These are phyloP conservation scores for Penicillium sp. DNA, from an alignment of 2,329 filamentous ascomycete genomes.

Conservation along the genomic window DNA sequence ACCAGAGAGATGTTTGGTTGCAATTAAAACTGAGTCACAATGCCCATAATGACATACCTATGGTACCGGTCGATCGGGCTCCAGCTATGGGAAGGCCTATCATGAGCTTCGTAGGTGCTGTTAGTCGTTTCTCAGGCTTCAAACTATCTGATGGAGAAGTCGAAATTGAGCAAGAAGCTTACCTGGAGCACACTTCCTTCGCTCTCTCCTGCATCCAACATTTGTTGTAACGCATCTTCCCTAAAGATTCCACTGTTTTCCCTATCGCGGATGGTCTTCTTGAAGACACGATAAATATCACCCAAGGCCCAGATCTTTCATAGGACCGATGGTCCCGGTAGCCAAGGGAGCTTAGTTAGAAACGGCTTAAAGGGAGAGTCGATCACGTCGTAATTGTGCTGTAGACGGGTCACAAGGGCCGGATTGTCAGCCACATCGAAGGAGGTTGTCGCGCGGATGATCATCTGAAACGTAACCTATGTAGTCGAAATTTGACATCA, in stretches of 20 bases:
- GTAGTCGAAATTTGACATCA: background rate
- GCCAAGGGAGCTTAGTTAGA: too few species aligned
- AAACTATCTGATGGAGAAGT: too few species aligned
- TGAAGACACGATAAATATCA: constrained; percentile 2
- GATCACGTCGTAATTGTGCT: constrained; percentile 5
- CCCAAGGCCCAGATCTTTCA: too few species aligned
- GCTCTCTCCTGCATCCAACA: constrained; percentile 9
- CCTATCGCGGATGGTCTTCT: background rate
- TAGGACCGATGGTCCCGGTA: too few species aligned
- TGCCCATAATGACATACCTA: too few species aligned
- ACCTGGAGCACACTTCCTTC: constrained; percentile 5
- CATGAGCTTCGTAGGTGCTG: too few species aligned
- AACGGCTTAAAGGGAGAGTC: constrained; percentile 7
- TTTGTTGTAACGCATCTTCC: constrained; percentile 8
- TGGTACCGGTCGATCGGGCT: too few species aligned
- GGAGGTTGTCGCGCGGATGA: constrained; percentile 6
- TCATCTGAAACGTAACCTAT: constrained; percentile 8
- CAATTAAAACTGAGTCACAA: too few species aligned
- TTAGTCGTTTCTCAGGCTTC: too few species aligned
- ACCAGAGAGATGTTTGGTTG: too few species aligned
- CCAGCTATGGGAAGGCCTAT: too few species aligned
- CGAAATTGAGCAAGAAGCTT: too few species aligned
- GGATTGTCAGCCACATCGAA: constrained; percentile 9
- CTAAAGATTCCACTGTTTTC: background rate
- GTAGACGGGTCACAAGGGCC: constrained; percentile 5